Evolutionary conservation across 441 rosid genomes (phyloP).

Genomic region (Croton laevigatus): DNA sequence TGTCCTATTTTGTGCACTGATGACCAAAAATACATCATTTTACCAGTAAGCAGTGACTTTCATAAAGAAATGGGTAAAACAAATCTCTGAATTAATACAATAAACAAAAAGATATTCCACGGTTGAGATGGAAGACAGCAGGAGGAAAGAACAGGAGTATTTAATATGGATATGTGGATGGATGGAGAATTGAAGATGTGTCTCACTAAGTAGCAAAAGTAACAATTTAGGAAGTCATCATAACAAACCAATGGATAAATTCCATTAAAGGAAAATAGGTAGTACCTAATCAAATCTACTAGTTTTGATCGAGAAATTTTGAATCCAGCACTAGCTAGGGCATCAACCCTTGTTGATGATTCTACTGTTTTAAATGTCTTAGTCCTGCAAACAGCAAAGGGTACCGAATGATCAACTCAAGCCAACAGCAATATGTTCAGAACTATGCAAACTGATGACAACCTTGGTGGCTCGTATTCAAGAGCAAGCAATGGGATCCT

Average conservation of each 20-base stretch:
- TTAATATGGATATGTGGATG: neutral
- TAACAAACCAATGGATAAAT: neutral
- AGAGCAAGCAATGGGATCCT: slow-evolving; percentile 81
- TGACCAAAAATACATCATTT: neutral
- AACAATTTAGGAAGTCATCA: neutral
- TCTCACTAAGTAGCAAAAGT: neutral
- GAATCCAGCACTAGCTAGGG: slow-evolving; percentile 93
- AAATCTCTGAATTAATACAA: neutral
- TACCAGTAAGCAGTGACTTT: neutral
- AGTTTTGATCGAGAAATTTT: slow-evolving; percentile 85
- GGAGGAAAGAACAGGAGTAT: neutral
- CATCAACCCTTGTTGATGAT: slow-evolving; percentile 85
- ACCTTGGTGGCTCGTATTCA: slow-evolving; percentile 91
- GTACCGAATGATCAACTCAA: slow-evolving; percentile 8
- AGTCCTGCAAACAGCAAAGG: slow-evolving; percentile 46
- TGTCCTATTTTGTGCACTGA: neutral
- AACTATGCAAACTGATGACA: neutral
- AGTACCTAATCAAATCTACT: slow-evolving; percentile 69
- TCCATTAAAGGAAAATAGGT: neutral
- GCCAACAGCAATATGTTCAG: slow-evolving; percentile 7
- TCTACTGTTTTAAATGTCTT: slow-evolving; percentile 66
- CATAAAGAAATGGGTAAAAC: neutral
- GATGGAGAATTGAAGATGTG: neutral
- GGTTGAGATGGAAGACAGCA: neutral
- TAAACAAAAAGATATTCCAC: neutral